Evolutionary conservation across 1,139 yeast genomes (phyloP).

Genomic region (Taphrina populina): DNA sequence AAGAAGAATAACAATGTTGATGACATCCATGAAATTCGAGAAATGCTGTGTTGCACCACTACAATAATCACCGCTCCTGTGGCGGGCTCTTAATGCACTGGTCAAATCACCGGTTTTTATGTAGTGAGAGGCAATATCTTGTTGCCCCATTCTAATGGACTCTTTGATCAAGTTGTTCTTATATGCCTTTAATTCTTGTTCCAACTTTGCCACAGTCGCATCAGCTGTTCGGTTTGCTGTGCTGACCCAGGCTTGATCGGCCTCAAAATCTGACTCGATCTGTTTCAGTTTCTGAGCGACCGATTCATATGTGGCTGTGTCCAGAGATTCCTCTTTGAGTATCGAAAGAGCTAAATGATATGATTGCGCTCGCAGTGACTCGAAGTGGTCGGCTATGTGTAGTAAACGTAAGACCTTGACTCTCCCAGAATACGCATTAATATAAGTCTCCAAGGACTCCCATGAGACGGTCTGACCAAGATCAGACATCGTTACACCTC

Average conservation of each 20-base stretch:
- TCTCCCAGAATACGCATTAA: constrained; percentile 31
- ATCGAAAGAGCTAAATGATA: constrained; percentile 36
- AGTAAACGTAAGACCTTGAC: constrained; percentile 37
- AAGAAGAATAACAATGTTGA: constrained; percentile 35
- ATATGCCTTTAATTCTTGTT: constrained; percentile 39
- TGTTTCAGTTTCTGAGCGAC: constrained; percentile 31
- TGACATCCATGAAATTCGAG: constrained; percentile 36
- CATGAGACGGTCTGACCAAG: too few species aligned
- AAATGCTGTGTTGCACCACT: constrained; percentile 38
- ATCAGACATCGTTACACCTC: too few species aligned
- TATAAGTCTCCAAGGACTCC: constrained; percentile 31
- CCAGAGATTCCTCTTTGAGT: constrained; percentile 35
- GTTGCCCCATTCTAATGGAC: constrained; percentile 40
- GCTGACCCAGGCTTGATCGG: constrained; percentile 36
- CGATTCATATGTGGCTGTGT: constrained; percentile 35
- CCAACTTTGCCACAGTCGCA: constrained; percentile 36
- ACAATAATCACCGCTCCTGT: constrained; percentile 39
- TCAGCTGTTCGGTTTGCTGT: constrained; percentile 18
- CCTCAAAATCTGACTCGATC: constrained; percentile 2
- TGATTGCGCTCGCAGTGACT: constrained; percentile 35
- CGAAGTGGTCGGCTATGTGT: constrained; percentile 38
- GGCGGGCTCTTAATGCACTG: constrained; percentile 36
- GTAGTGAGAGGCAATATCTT: constrained; percentile 38
- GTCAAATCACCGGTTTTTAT: constrained; percentile 37
- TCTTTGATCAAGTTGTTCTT: constrained; percentile 40